Evolutionary conservation across 2,329 filamentous ascomycete genomes (phyloP), one percentile per base, ranked within the genome.

Genomic region (Calonectria fujianensis): DNA sequence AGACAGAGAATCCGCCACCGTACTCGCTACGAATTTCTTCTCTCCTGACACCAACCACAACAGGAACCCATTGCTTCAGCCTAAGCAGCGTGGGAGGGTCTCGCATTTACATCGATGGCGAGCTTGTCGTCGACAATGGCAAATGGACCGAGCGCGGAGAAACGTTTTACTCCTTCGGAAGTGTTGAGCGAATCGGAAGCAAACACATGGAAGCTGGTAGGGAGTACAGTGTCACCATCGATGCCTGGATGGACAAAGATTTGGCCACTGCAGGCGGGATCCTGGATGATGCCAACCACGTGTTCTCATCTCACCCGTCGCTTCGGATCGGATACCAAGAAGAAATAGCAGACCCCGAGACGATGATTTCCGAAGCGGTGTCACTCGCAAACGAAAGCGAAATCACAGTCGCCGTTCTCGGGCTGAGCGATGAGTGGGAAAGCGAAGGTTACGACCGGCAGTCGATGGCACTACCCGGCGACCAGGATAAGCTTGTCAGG

Each of bases 341-440:
- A 32, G 39, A 75, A 24, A 52, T 74, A 2, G 59, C 57, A 2
- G 39, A 50, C 29, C 37, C 54, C 2, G 67, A 72, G 4, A 45
- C 37, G 10, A 9, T 77, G 27, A 71, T 75, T 20, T 7, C 66
- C 9, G 73, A 75, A 16, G 75, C 75, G 3, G 65, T 75, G 5
- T 31, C 51, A 0, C 32, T 77, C 13, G 71, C 75, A 6, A 65
- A 77, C 31, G 63, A 71, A 4, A 75, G 73, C 20, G 75, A 73
- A 20, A 37, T 48, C 6, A 69, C 75, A 9, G 57, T 77, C 6
- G 61, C 75, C 5, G 71, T 75, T 16, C 52, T 77, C 18, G 75
- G 75, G 4, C 41, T 75, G 18, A 70, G 50, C n/a, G 73, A 77
- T 61, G 75, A 77, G 29, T 77, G 75, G 75, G 75, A 77, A 61